phyloP scores from a whole-genome alignment of 345 rosid species.

The Camelina neglecta region DNA sequence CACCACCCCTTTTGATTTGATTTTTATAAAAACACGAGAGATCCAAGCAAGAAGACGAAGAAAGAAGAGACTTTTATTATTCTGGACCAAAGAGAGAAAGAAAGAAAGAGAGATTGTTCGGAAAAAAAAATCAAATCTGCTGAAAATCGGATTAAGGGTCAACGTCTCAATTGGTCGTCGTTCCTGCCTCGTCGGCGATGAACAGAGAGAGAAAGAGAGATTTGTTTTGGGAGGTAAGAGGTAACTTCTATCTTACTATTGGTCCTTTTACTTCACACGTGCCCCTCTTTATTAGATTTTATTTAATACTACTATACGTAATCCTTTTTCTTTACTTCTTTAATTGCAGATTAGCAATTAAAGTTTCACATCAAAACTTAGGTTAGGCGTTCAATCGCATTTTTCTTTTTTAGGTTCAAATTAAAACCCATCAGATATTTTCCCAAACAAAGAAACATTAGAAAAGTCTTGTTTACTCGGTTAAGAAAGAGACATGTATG shows the following conservation, averaged over 20 bases:
- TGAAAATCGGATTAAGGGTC: conserved; percentile 38
- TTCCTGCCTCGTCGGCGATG: conserved; percentile 45
- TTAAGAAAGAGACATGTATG: background rate
- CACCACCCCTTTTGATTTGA: background rate
- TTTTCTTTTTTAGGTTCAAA: background rate
- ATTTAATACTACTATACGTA: no score
- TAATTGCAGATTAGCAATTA: background rate
- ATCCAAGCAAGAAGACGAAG: conserved; percentile 22
- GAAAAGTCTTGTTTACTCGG: background rate
- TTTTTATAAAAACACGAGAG: background rate
- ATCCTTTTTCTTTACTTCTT: background rate
- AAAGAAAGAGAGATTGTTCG: conserved; percentile 21
- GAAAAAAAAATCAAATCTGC: conserved; percentile 24
- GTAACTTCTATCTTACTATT: conserved; percentile 27
- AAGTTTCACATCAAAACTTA: background rate
- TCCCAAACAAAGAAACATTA: no score
- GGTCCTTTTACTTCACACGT: conserved; percentile 28
- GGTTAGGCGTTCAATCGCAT: background rate
- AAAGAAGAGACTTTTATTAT: conserved; percentile 14
- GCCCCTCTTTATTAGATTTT: background rate
- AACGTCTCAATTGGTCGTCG: conserved; percentile 43
- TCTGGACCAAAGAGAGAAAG: background rate
- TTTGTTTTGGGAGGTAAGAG: conserved; percentile 9
- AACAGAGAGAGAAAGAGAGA: conserved; percentile 8
- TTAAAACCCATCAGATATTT: background rate